Conservation (phyloP, 768 basidiomycete genomes). For the Suillus subaureus region DNA sequence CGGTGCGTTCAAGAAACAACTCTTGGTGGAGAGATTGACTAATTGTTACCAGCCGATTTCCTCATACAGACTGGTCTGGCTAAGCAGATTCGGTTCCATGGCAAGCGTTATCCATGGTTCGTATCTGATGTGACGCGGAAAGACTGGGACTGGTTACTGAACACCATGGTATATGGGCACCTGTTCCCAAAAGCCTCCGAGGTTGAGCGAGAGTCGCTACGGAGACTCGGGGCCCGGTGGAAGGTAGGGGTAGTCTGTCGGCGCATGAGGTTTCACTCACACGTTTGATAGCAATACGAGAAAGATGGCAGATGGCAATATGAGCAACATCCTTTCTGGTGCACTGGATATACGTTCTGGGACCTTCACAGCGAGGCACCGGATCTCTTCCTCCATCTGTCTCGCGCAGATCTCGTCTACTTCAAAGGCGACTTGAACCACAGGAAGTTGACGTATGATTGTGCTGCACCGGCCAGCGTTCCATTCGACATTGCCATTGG, state of each 20-base stretch:
- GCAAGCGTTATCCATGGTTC: slow-evolving; percentile 95
- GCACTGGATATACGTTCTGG: slow-evolving; percentile 96
- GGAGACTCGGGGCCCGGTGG: slow-evolving; percentile 83
- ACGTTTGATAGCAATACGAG: slow-evolving; percentile 72
- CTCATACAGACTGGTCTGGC: slow-evolving; percentile 89
- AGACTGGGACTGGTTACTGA: slow-evolving; percentile 93
- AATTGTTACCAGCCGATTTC: slow-evolving; percentile 72
- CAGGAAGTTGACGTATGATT: slow-evolving; percentile 87
- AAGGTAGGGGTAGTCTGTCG: slow-evolving; percentile 53
- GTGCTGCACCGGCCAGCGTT: slow-evolving; percentile 82
- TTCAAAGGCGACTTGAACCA: slow-evolving; percentile 97
- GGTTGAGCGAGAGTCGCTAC: slow-evolving; percentile 77
- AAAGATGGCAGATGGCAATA: slow-evolving; percentile 92
- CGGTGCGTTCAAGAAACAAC: slow-evolving; percentile 47
- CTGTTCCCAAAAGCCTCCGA: slow-evolving; percentile 86
- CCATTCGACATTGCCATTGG: slow-evolving; percentile 92
- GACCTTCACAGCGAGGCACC: slow-evolving; percentile 82
- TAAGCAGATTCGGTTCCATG: slow-evolving; percentile 87
- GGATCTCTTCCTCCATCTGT: slow-evolving; percentile 90
- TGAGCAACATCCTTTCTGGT: slow-evolving; percentile 94
- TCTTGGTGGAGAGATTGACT: slow-evolving; percentile 8
- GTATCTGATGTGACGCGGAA: slow-evolving; percentile 91
- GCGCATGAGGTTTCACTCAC: neutral
- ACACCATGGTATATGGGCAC: slow-evolving; percentile 88
- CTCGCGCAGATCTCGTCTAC: slow-evolving; percentile 84